These are phyloP conservation scores for Psilocybe sp. DNA, from an alignment of 768 basidiomycete genomes.

Conservation along the genomic window DNA sequence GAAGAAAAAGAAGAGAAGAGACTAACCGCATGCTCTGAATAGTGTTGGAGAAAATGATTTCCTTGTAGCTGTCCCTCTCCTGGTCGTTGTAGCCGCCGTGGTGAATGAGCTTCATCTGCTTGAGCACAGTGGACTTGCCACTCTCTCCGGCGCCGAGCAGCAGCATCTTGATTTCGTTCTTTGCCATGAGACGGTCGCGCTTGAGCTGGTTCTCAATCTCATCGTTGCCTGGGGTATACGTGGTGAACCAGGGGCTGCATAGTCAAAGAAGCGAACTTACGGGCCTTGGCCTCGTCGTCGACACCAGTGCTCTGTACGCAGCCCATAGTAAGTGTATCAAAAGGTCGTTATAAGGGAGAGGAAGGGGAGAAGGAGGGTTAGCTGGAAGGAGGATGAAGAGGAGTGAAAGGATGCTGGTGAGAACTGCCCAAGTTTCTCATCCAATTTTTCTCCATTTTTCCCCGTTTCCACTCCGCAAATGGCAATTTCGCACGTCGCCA, in stretches of 20 bases:
- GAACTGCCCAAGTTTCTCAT: background rate
- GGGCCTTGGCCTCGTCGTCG: conserved; percentile 81
- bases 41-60: conserved; percentile 93
- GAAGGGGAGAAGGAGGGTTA: background rate
- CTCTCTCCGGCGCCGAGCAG: conserved; percentile 95
- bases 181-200: conserved; percentile 82
- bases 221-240: conserved; percentile 64
- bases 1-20: background rate
- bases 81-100: conserved; percentile 85
- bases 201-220: conserved; percentile 93
- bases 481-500: too few species aligned
- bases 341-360: background rate
- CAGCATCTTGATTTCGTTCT: conserved; percentile 97
- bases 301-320: conserved; percentile 68
- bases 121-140: conserved; percentile 93
- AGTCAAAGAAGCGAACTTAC: conserved; percentile 41
- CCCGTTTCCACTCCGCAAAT: too few species aligned
- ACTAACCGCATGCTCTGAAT: conserved; percentile 90
- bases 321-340: conserved; percentile 49
- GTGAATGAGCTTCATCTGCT: conserved; percentile 98
- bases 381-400: background rate
- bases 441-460: background rate
- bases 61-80: conserved; percentile 91
- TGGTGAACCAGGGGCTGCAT: too few species aligned
- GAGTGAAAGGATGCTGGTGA: background rate